A percentile compares a stretch with the other conserved stretches of the same genome.
Conservation (phyloP, 768 basidiomycete genomes). For the Royoungia palumana region DNA sequence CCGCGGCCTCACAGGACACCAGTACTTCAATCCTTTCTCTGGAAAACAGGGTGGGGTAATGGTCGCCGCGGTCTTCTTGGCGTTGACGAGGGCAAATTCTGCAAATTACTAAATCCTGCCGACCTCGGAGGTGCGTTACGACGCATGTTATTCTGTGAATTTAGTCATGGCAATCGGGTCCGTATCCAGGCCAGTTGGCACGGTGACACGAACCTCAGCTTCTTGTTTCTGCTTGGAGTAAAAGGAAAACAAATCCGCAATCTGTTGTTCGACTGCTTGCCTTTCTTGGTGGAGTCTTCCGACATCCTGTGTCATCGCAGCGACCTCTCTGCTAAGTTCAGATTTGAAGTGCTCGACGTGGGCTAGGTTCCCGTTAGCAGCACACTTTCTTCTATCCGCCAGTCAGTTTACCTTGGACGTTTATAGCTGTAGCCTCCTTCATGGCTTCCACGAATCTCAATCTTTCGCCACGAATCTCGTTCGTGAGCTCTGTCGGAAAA, state of each 20-base stretch:
- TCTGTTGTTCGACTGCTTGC: constrained; percentile 63
- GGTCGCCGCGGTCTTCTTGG: constrained; percentile 26
- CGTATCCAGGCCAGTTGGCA: neutral
- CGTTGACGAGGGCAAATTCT: constrained; percentile 25
- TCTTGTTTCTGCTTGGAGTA: constrained; percentile 63
- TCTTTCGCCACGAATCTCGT: constrained; percentile 83
- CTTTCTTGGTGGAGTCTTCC: constrained; percentile 62
- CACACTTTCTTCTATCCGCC: neutral
- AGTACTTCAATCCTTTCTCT: constrained; percentile 15
- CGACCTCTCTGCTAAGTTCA: constrained; percentile 70
- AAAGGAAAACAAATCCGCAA: constrained; percentile 69
- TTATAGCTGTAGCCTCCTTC: constrained; percentile 88
- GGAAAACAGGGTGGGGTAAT: constrained; percentile 30
- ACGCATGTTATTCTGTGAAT: constrained; percentile 22
- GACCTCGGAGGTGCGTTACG: constrained; percentile 21
- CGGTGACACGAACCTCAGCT: constrained; percentile 23
- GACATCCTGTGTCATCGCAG: constrained; percentile 72
- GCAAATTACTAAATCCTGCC: constrained; percentile 22
- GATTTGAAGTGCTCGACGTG: constrained; percentile 89
- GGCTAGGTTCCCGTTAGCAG: constrained; percentile 38
- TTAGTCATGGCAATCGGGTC: neutral
- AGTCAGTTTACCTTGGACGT: constrained; percentile 61
- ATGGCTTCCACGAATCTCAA: constrained; percentile 91
- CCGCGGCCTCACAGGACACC: neutral
- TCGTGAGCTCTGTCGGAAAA: constrained; percentile 57